Percentiles rank a stretch among this genome's conserved stretches.
These are phyloP conservation scores for Colletotrichum sojae DNA, from an alignment of 2,329 filamentous ascomycete genomes.

Conservation along the genomic window DNA sequence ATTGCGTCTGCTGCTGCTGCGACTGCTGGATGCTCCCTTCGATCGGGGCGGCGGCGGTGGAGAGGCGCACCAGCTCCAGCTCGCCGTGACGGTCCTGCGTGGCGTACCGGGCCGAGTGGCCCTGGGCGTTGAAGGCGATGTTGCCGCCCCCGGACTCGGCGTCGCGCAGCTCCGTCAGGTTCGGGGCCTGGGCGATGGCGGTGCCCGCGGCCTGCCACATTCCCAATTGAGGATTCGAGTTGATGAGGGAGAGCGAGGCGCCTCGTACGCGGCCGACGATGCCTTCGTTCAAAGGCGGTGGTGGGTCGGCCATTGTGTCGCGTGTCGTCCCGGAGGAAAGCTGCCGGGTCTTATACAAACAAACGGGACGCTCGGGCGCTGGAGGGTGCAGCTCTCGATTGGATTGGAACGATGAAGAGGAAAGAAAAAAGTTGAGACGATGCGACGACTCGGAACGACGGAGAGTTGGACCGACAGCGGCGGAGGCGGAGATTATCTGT, in stretches of 20 bases:
- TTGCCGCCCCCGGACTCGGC: slow-evolving; percentile 46
- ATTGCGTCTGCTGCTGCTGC: too few relatives aligned
- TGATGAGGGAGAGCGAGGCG: slow-evolving; percentile 47
- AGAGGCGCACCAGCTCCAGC: slow-evolving; percentile 43
- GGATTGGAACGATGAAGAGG: too few relatives aligned
- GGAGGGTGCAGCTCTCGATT: too few relatives aligned
- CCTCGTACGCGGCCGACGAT: slow-evolving; percentile 46
- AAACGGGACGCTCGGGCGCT: too few relatives aligned
- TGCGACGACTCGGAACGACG: too few relatives aligned
- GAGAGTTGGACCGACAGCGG: too few relatives aligned
- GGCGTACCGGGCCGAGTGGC: slow-evolving; percentile 47
- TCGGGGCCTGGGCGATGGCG: slow-evolving; percentile 49
- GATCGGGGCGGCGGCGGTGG: slow-evolving; percentile 24
- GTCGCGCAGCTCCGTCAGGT: slow-evolving; percentile 48
- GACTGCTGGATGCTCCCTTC: too few relatives aligned
- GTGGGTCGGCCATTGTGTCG: slow-evolving; percentile 29
- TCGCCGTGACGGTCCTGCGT: slow-evolving; percentile 44
- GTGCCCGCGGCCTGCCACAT: slow-evolving; percentile 50
- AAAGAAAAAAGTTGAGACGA: too few relatives aligned
- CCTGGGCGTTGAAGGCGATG: slow-evolving; percentile 48
- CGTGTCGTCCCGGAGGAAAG: too few relatives aligned
- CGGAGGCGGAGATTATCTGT: too few relatives aligned
- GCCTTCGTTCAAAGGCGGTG: slow-evolving; percentile 21
- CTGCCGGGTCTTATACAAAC: too few relatives aligned
- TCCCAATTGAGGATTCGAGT: slow-evolving; percentile 48